Percentiles rank a stretch among this genome's conserved stretches.
Conservation (phyloP, 2,329 filamentous ascomycete species). For the Xylaria sp. region DNA sequence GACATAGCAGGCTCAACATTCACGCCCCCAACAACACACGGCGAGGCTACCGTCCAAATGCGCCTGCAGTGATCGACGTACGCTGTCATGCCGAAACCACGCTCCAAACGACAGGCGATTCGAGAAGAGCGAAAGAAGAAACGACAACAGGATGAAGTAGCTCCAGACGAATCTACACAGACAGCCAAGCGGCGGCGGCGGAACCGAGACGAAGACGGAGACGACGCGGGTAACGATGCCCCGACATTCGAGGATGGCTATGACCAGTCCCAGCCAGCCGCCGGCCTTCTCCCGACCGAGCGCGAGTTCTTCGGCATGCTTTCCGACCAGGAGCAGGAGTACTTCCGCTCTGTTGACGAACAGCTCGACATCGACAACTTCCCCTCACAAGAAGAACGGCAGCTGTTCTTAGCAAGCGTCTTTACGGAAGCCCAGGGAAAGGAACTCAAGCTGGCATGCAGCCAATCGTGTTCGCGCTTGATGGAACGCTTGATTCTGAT, state of each 20-base stretch:
- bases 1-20: neutral
- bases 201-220: slow-evolving; percentile 29
- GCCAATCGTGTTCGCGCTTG: slow-evolving; percentile 90
- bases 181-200: slow-evolving; percentile 38
- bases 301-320: slow-evolving; percentile 91
- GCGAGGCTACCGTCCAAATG: neutral
- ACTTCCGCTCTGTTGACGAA: slow-evolving; percentile 89
- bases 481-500: slow-evolving; percentile 90
- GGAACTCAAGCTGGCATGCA: slow-evolving; percentile 94
- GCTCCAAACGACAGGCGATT: slow-evolving; percentile 43
- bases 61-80: neutral
- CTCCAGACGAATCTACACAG: slow-evolving; percentile 15
- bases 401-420: slow-evolving; percentile 77
- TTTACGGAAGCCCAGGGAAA: slow-evolving; percentile 88
- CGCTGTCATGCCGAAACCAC: slow-evolving; percentile 42
- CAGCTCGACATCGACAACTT: slow-evolving; percentile 91
- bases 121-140: slow-evolving; percentile 44
- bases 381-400: slow-evolving; percentile 72
- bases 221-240: slow-evolving; percentile 22
- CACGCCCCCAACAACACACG: neutral
- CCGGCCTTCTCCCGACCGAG: slow-evolving; percentile 48
- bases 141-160: slow-evolving; percentile 35
- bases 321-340: slow-evolving; percentile 91
- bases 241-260: slow-evolving; percentile 33
- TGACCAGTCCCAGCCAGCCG: slow-evolving; percentile 22